Base-by-base conservation (phyloP, 1,284 basidiomycete species). In the Xerocomus nothofagi region DNA sequence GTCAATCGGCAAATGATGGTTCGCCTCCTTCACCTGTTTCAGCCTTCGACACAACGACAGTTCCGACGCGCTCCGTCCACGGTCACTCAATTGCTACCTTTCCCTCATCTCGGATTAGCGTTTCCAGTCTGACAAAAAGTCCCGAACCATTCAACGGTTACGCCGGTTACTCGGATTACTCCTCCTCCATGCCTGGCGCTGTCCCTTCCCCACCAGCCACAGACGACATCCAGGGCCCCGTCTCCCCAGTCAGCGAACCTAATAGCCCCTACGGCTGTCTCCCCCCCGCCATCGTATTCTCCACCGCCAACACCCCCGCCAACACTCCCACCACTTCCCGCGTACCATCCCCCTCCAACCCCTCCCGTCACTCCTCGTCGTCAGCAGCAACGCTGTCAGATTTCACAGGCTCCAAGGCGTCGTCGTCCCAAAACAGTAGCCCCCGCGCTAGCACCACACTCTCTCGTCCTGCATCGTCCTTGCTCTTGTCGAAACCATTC, bases 401-500 rank as follows among this genome's bases (percentile, higher is more conserved):
- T 5, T 39, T 50, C 3, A 14, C 50, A 1, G n/a, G 29, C 4
- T 44, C 62, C 50, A 55, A 53, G 29, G 21, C 62, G 2, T 42
- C 50, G 24, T 51, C 57, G 1, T 56, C 55, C 0, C 57, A 57
- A 9, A 62, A 68, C 44, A 61, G 44, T 10, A 61, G 72, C 24
- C 56, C 73, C 9, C 71, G 71, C 32, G 66, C 76, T 6, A 73
- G 72, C 55, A 74, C 78, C 3, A 78, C 78, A 12, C 72, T 79
- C 46, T 74, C 79, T 15, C 73, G 76, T 6, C 73, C 82, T 21
- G 68, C 80, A 0, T 71, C 78, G 1, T 79, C 79, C 12, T 68
- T 83, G 14, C 71, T 84, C 17, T 65, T 80, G 23, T 86, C 79
- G 57, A 98, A 98, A 71, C 96, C 96, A 0, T 99, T 96, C 85